phyloP scores from a whole-genome alignment of 352 stramenopile species.

The Aphanomyces stellatus region DNA sequence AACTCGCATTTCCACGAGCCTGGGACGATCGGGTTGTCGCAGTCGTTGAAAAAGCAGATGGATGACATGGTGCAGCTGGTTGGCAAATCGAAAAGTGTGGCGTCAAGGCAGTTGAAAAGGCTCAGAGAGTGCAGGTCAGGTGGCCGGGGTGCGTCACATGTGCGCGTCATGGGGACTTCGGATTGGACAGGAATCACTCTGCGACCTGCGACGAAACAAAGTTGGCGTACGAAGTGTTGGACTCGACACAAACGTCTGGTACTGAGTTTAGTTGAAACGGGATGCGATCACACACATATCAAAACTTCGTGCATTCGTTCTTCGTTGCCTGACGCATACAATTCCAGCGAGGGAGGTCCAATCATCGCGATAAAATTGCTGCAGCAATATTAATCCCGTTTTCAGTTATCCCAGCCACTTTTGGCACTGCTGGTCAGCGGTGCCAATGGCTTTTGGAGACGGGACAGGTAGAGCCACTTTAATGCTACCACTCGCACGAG shows the following conservation, averaged over 20 bases:
- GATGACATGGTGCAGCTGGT: neutral
- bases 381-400: neutral
- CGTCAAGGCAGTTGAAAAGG: neutral
- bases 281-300: too few relatives aligned
- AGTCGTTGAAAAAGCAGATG: constrained; percentile 70
- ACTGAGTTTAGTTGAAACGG: too few relatives aligned
- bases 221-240: neutral
- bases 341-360: neutral
- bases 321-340: neutral
- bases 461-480: too few relatives aligned
- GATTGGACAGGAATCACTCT: neutral
- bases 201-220: neutral
- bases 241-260: neutral
- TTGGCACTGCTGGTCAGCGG: too few relatives aligned
- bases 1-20: constrained; percentile 75
- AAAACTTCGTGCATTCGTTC: neutral
- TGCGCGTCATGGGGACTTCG: neutral
- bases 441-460: too few relatives aligned
- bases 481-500: too few relatives aligned
- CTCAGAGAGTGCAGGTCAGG: neutral
- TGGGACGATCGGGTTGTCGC: constrained; percentile 60
- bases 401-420: neutral
- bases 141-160: neutral
- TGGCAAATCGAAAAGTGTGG: neutral
- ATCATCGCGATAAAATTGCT: neutral